Conservation (phyloP, 306 rosid genomes). For the Cicer cuneatum region DNA sequence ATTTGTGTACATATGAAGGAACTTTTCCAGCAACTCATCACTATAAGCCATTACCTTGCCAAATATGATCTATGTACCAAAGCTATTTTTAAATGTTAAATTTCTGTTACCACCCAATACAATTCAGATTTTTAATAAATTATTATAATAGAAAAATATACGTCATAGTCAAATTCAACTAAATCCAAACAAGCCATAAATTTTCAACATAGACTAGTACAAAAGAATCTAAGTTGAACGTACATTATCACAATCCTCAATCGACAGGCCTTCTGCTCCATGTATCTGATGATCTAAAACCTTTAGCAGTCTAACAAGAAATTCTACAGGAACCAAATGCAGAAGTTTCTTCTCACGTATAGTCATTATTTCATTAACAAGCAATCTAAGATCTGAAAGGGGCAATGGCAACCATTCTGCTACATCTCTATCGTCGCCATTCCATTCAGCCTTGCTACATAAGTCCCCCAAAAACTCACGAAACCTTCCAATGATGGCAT, state of each 20-base stretch:
- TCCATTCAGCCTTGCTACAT: constrained; percentile 76
- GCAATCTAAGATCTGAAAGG: constrained; percentile 78
- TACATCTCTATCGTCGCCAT: constrained; percentile 83
- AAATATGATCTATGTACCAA: constrained; percentile 38
- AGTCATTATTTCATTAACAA: constrained; percentile 87
- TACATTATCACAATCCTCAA: constrained; percentile 84
- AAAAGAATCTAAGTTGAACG: constrained; percentile 46
- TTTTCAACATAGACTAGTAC: constrained; percentile 10
- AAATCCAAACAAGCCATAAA: constrained; percentile 37
- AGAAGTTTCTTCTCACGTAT: constrained; percentile 77
- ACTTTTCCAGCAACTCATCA: constrained; percentile 16
- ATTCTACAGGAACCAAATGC: constrained; percentile 77
- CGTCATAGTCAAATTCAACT: constrained; percentile 29
- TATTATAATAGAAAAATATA: constrained; percentile 3
- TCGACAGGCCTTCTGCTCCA: constrained; percentile 93
- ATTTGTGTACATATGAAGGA: not conserved
- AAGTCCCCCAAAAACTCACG: constrained; percentile 74
- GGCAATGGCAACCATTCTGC: constrained; percentile 86
- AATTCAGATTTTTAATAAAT: constrained; percentile 26
- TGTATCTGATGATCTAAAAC: constrained; percentile 96
- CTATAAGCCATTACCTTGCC: constrained; percentile 12
- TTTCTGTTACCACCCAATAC: not conserved
- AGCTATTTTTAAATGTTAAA: constrained; percentile 12
- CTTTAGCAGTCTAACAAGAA: constrained; percentile 80
- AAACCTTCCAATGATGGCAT: constrained; percentile 65